phyloP scores from a whole-genome alignment of 2,329 filamentous ascomycete genomes.

The Arthrobotrys sphaeroides region DNA sequence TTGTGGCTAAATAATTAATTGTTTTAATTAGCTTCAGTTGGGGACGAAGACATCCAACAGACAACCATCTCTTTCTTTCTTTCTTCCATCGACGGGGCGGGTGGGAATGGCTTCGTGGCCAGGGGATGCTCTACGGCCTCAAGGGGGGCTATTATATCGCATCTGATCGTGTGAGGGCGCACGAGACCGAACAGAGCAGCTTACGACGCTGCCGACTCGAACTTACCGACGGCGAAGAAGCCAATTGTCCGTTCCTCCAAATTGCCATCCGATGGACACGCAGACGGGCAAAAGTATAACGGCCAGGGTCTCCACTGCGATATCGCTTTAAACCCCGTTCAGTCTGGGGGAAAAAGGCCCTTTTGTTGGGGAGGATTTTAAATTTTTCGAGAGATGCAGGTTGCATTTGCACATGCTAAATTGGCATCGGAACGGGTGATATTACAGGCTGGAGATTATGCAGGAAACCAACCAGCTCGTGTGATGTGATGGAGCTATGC shows the following conservation, averaged over 20 bases:
- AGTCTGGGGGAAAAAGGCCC: slow-evolving; percentile 4
- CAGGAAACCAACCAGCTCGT: neutral
- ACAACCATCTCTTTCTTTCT: too few species aligned
- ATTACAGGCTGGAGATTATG: neutral
- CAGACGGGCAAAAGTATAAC: neutral
- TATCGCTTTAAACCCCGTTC: slow-evolving; percentile 39
- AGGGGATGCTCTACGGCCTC: too few species aligned
- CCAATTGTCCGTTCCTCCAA: too few species aligned
- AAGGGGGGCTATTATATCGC: too few species aligned
- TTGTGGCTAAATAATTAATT: slow-evolving; percentile 32
- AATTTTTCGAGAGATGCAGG: neutral
- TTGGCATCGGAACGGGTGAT: neutral
- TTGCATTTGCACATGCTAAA: slow-evolving; percentile 8
- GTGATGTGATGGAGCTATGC: slow-evolving; percentile 13
- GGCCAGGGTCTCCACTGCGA: slow-evolving; percentile 16
- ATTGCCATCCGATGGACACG: neutral
- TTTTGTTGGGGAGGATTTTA: slow-evolving; percentile 20
- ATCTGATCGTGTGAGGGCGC: neutral
- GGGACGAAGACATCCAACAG: too few species aligned
- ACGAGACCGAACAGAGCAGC: slow-evolving; percentile 12
- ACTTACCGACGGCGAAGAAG: neutral
- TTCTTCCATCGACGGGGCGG: too few species aligned
- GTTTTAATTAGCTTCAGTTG: neutral
- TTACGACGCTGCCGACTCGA: slow-evolving; percentile 5
- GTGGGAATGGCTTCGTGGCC: too few species aligned